These are phyloP conservation scores for Lipomyces sp. DNA, from an alignment of 805 yeast species.

Conservation along the genomic window DNA sequence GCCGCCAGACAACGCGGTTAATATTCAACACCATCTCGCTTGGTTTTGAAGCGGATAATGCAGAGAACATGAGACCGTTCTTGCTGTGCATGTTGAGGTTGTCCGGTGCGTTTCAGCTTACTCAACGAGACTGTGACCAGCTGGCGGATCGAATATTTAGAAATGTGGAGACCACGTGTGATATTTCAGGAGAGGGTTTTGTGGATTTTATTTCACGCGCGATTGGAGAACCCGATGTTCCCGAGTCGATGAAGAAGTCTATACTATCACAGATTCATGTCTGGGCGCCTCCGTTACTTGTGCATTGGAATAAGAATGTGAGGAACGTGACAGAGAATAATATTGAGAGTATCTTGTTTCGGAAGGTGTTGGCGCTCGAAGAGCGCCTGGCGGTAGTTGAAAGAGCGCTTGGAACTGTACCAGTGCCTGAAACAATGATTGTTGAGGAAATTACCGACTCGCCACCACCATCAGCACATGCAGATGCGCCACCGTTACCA, in stretches of 20 bases:
- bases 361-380: not conserved
- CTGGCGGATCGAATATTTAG: slow-evolving; percentile 9
- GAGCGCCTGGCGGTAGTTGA: not conserved
- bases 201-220: slow-evolving; percentile 17
- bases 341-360: slow-evolving; percentile 8
- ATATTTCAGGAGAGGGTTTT: slow-evolving; percentile 13
- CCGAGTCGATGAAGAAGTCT: slow-evolving; percentile 13
- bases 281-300: slow-evolving; percentile 29
- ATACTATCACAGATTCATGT: slow-evolving; percentile 1
- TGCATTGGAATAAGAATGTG: slow-evolving; percentile 24
- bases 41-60: slow-evolving; percentile 9
- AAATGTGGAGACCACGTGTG: slow-evolving; percentile 6
- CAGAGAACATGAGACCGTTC: slow-evolving; percentile 4
- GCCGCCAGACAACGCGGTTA: slow-evolving; percentile 3
- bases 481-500: not conserved
- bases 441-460: not conserved
- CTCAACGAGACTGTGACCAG: slow-evolving; percentile 16
- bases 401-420: not conserved
- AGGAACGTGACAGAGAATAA: slow-evolving; percentile 10
- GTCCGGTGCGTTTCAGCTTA: not conserved
- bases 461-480: not conserved
- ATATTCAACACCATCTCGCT: slow-evolving; percentile 17
- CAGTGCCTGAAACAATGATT: not conserved
- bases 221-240: slow-evolving; percentile 6
- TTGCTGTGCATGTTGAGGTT: slow-evolving; percentile 9